Percentiles rank a stretch among this genome's conserved stretches.
phyloP scores from a whole-genome alignment of 345 rosid genomes.

The Eucalyptus guilfoylei region DNA sequence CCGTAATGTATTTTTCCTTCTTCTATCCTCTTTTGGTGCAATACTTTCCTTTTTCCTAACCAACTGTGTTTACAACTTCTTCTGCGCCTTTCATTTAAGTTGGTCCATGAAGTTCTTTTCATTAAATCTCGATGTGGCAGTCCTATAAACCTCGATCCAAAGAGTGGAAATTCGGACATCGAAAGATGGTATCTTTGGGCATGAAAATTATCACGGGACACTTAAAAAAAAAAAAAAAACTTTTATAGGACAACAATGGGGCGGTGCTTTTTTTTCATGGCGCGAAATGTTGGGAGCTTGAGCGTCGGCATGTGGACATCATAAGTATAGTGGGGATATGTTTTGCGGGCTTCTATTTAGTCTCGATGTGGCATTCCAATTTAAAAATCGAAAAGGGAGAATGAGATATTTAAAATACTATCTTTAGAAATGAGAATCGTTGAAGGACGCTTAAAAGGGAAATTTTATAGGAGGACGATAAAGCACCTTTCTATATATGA shows the following conservation, averaged over 20 bases:
- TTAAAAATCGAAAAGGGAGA: neutral
- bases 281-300: neutral
- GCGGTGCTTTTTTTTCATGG: neutral
- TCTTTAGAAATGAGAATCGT: rapidly evolving
- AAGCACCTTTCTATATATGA: neutral
- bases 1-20: neutral
- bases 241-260: neutral
- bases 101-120: neutral
- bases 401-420: neutral
- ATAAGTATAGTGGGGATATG: neutral
- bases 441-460: neutral
- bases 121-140: neutral
- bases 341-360: neutral
- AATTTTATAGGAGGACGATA: neutral
- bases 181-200: neutral
- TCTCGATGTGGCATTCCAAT: neutral
- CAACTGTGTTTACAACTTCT: neutral
- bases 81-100: neutral
- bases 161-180: neutral
- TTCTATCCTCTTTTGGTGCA: neutral
- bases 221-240: rapidly evolving
- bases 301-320: neutral
- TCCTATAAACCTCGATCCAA: no score
- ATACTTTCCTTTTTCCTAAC: neutral
- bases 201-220: rapidly evolving